A percentile compares a stretch with the other conserved stretches of the same genome.
phyloP scores from a whole-genome alignment of 2,329 filamentous ascomycete genomes.

The Colletotrichum tanaceti region DNA sequence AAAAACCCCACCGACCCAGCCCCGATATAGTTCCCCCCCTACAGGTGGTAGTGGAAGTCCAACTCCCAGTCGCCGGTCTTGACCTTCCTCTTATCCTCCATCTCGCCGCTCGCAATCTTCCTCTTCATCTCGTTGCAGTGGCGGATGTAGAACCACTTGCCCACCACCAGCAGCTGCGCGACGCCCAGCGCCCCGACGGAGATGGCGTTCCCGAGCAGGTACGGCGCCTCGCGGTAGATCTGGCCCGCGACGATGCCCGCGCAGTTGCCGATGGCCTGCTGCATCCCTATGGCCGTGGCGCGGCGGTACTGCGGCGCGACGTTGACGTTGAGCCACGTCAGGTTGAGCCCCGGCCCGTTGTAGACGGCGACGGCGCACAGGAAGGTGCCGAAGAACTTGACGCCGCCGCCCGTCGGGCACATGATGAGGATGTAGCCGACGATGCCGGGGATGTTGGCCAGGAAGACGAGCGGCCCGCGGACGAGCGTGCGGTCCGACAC shows the following conservation, averaged over 20 bases:
- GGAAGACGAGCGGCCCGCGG: conserved; percentile 63
- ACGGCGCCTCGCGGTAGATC: conserved; percentile 50
- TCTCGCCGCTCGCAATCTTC: conserved; percentile 51
- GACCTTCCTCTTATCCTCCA: conserved; percentile 57
- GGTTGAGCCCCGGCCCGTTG: conserved; percentile 59
- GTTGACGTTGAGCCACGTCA: conserved; percentile 60
- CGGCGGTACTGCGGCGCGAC: conserved; percentile 58
- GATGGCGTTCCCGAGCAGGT: conserved; percentile 46
- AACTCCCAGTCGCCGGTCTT: conserved; percentile 59
- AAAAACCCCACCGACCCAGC: no score
- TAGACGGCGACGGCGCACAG: conserved; percentile 61
- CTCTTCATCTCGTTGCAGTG: conserved; percentile 56
- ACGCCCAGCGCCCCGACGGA: conserved; percentile 46
- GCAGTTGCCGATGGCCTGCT: conserved; percentile 51
- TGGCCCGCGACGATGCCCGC: conserved; percentile 58
- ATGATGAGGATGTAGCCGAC: conserved; percentile 63
- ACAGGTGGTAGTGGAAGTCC: conserved; percentile 60
- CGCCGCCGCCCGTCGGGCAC: conserved; percentile 59
- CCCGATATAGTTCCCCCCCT: background rate
- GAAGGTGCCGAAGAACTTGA: conserved; percentile 63
- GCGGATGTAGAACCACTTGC: conserved; percentile 57
- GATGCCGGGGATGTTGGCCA: conserved; percentile 62
- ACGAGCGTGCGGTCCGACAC: conserved; percentile 57
- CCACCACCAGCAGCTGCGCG: conserved; percentile 52
- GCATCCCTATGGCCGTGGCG: conserved; percentile 58